A percentile compares a stretch with the other conserved stretches of the same genome.
Conservation (phyloP, 768 basidiomycete genomes). For the Paxillus involutus region DNA sequence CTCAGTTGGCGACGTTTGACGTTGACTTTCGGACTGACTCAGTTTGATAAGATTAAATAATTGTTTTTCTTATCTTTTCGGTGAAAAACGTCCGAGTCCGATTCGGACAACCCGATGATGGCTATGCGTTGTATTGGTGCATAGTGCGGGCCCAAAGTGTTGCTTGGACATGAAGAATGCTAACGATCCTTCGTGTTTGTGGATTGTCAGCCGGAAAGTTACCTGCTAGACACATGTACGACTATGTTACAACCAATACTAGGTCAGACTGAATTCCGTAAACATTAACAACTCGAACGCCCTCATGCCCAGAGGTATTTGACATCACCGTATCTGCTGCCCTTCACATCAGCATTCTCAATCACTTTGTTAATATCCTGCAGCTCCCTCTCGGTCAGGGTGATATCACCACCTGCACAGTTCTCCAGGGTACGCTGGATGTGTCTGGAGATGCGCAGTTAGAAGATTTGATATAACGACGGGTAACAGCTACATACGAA, state of each 20-base stretch:
- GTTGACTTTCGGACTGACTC: slow-evolving; percentile 9
- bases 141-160: too few relatives aligned
- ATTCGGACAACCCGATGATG: too few relatives aligned
- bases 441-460: slow-evolving; percentile 18
- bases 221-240: too few relatives aligned
- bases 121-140: too few relatives aligned
- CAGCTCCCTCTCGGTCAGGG: slow-evolving; percentile 40
- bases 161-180: too few relatives aligned
- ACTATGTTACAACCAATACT: too few relatives aligned
- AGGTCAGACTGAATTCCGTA: neutral
- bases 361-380: slow-evolving; percentile 40
- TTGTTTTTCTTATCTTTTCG: too few relatives aligned
- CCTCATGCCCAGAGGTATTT: slow-evolving; percentile 34
- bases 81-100: too few relatives aligned
- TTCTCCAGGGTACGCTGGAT: slow-evolving; percentile 46
- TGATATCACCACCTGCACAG: slow-evolving; percentile 41
- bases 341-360: slow-evolving; percentile 35
- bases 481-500: slow-evolving; percentile 30
- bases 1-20: neutral
- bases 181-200: too few relatives aligned
- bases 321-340: slow-evolving; percentile 35
- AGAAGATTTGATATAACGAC: neutral
- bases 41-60: too few relatives aligned
- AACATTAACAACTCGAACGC: neutral
- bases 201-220: too few relatives aligned